These are phyloP conservation scores for Nakataea oryzae DNA, from an alignment of 2,329 filamentous ascomycete species.

Conservation along the genomic window DNA sequence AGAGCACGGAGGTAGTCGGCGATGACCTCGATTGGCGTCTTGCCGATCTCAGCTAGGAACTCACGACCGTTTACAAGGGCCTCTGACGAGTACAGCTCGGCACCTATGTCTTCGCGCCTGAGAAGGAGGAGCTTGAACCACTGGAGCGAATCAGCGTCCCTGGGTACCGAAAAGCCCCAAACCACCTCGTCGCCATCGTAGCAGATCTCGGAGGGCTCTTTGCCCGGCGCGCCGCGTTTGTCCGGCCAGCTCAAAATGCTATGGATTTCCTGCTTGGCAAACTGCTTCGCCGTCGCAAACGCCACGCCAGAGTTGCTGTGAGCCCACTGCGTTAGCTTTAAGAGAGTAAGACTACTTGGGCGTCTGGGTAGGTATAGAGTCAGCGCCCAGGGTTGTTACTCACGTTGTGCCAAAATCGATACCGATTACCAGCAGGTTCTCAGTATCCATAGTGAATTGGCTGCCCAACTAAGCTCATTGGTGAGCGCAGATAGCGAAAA, in stretches of 20 bases:
- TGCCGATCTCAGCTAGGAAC: slow-evolving; percentile 5
- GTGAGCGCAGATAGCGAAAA: no score
- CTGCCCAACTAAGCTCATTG: no score
- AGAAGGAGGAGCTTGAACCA: slow-evolving; percentile 4
- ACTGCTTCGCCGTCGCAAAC: not conserved
- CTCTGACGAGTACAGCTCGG: not conserved
- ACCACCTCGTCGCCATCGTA: not conserved
- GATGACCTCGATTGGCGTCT: slow-evolving; percentile 16
- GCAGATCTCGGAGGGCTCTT: not conserved
- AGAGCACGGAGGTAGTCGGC: slow-evolving; percentile 19
- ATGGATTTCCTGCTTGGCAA: not conserved
- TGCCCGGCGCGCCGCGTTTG: not conserved
- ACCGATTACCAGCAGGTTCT: not conserved
- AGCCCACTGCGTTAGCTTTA: not conserved
- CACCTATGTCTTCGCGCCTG: not conserved
- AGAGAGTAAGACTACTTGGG: no score
- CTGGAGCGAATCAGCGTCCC: not conserved
- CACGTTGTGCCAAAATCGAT: slow-evolving; percentile 3
- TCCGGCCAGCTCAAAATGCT: not conserved
- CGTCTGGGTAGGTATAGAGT: not conserved
- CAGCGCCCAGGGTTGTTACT: not conserved
- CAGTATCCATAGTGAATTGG: not conserved
- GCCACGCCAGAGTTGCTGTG: not conserved
- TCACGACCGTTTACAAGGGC: not conserved
- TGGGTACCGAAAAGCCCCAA: not conserved